Evolutionary conservation across 106 monocot genomes (phyloP), one percentile per base, ranked within the genome.

Genomic region (Dendrobium catenatum): DNA sequence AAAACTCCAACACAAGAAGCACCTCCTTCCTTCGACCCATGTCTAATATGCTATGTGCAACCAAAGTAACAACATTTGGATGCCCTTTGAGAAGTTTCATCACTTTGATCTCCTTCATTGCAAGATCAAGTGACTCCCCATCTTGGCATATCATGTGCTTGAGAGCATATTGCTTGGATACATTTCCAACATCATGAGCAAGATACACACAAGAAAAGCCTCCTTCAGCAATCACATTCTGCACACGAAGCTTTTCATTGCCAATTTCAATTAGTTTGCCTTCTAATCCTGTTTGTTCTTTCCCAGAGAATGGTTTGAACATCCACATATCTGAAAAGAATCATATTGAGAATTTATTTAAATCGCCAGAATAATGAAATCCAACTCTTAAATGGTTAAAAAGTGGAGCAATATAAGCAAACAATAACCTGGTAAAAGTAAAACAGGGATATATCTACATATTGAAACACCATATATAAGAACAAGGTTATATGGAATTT

Each of bases 91-190:
- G 93, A 43, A 84, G 51, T 77, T 86, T 88, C 95, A 95, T 88
- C 74, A 99, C 93, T 42, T 85, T 80, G 29, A 99, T 88, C 84
- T 99, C 99, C 93, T 91, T 99, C 87, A 58, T 86, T 33, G 85
- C 90, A 42, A 99, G 82, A 72, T 86, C 91, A 59, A 91, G 80
- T 9, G 93, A 95, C 77, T 99, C 99, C 48, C 79, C 84, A 54
- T 99, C 99, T 78, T 91, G 89, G 80, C 94, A 91, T 67, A 99
- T 90, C 73, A 99, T 89, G 68, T 99, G 95, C 83, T 99, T 99
- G 19, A 99, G 86, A 26, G 99, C 99, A 85, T 95, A 99, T 75
- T 93, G 95, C 77, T 87, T 95, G 0, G 95, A 87, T 13, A 76
- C 33, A 59, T 90, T 86, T 9, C 82, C 70, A 59, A 79, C 81